These are phyloP conservation scores for Podaxis sp. DNA, from an alignment of 768 basidiomycete genomes.

Conservation along the genomic window DNA sequence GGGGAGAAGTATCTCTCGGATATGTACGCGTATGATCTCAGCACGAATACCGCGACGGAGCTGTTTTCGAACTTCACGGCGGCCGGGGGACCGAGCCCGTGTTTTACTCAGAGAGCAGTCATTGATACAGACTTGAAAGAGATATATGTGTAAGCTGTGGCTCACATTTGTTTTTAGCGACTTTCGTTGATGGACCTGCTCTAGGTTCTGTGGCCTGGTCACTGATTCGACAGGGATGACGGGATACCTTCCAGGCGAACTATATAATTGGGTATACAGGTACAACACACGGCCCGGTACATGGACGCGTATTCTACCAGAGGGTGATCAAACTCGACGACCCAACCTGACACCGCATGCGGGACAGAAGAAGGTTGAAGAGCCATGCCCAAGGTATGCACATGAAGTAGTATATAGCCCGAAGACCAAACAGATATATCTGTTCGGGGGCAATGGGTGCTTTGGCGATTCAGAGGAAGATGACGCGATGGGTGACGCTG, in stretches of 20 bases:
- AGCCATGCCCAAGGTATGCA: conserved; percentile 68
- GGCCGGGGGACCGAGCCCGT: conserved; percentile 66
- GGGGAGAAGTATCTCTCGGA: conserved; percentile 69
- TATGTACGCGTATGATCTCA: conserved; percentile 73
- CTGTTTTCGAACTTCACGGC: conserved; percentile 61
- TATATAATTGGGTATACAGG: conserved; percentile 68
- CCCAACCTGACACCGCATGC: conserved; percentile 2
- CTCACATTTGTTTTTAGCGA: not conserved
- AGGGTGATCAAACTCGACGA: conserved; percentile 24
- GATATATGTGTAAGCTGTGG: conserved; percentile 66
- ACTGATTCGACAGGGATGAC: conserved; percentile 37
- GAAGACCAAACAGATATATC: conserved; percentile 50
- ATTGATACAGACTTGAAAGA: conserved; percentile 63
- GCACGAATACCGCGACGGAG: conserved; percentile 56
- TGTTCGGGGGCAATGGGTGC: conserved; percentile 79
- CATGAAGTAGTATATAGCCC: conserved; percentile 79
- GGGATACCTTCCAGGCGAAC: conserved; percentile 41
- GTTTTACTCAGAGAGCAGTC: conserved; percentile 74
- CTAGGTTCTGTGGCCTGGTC: conserved; percentile 65
- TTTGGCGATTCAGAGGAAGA: conserved; percentile 14
- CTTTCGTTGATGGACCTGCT: not conserved
- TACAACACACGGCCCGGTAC: conserved; percentile 59
- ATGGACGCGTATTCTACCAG: conserved; percentile 60
- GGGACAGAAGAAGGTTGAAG: conserved; percentile 24
- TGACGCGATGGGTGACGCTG: conserved; percentile 1